Conservation (phyloP, 345 rosid genomes). For the Eucalyptus victrix region DNA sequence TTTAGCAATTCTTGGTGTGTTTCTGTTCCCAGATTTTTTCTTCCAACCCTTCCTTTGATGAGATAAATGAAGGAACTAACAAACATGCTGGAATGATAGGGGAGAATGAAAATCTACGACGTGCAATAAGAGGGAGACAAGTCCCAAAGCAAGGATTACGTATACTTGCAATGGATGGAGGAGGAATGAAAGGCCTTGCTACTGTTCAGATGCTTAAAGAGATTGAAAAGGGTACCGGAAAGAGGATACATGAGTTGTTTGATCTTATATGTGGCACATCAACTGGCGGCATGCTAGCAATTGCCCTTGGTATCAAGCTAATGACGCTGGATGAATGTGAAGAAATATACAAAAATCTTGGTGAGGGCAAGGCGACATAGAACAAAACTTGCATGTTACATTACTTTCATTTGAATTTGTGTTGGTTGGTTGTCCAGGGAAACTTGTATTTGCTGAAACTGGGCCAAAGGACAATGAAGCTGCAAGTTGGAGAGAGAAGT, state of each 20-base stretch:
- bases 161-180: slow-evolving; percentile 98
- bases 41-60: background rate
- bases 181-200: slow-evolving; percentile 99
- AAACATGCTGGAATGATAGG: slow-evolving; percentile 32
- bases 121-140: slow-evolving; percentile 83
- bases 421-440: slow-evolving; percentile 37
- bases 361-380: slow-evolving; percentile 21
- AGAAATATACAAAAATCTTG: slow-evolving; percentile 97
- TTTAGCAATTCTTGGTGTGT: slow-evolving; percentile 91
- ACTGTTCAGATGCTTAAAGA: slow-evolving; percentile 96
- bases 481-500: slow-evolving; percentile 97
- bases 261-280: slow-evolving; percentile 99
- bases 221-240: slow-evolving; percentile 95
- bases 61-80: background rate
- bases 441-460: slow-evolving; percentile 97
- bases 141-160: slow-evolving; percentile 91
- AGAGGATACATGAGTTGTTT: slow-evolving; percentile 89
- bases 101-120: slow-evolving; percentile 88
- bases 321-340: slow-evolving; percentile 86
- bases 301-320: slow-evolving; percentile 90
- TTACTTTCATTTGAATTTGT: background rate
- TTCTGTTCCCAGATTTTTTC: background rate
- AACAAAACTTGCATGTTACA: background rate
- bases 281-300: slow-evolving; percentile 98
- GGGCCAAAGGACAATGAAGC: slow-evolving; percentile 94